phyloP scores from a whole-genome alignment of 2,329 filamentous ascomycete species.

The Akanthomyces lecanii region DNA sequence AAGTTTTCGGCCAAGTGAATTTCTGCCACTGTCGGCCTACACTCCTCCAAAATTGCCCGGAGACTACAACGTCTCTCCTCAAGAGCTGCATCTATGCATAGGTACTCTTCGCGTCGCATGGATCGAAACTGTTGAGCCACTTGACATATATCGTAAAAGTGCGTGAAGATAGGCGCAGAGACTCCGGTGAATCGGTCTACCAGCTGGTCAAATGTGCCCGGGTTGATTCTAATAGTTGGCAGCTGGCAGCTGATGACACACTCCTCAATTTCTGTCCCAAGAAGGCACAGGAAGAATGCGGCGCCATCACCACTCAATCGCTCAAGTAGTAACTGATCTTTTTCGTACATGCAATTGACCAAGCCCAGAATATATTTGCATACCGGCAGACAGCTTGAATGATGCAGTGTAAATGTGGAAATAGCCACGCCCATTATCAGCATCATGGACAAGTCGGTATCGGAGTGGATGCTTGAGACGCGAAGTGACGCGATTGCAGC shows the following conservation, averaged over 20 bases:
- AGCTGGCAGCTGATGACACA: conserved; percentile 13
- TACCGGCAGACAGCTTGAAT: conserved; percentile 1
- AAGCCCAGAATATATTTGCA: conserved; percentile 11
- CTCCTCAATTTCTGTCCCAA: conserved; percentile 16
- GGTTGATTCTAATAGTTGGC: conserved; percentile 10
- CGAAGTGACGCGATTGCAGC: conserved; percentile 14
- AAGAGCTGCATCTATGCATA: not conserved
- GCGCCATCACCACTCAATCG: conserved; percentile 6
- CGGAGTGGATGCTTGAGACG: not conserved
- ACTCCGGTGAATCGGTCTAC: conserved; percentile 17
- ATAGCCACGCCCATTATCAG: conserved; percentile 17
- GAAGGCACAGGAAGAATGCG: conserved; percentile 16
- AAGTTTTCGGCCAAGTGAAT: not conserved
- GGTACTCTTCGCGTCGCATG: not conserved
- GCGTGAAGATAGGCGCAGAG: conserved; percentile 14
- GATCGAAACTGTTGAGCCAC: conserved; percentile 3
- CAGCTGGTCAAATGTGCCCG: not conserved
- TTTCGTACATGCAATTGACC: conserved; percentile 6
- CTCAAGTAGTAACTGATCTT: not conserved
- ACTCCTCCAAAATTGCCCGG: not conserved
- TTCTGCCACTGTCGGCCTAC: conserved; percentile 1
- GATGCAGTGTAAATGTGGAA: conserved; percentile 14
- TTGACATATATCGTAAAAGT: conserved; percentile 16
- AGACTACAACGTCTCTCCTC: not conserved
- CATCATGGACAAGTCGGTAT: conserved; percentile 11